A percentile compares a stretch with the other conserved stretches of the same genome.
phyloP scores from a whole-genome alignment of 129 eudicot genomes.

The Ambrosia trifida region DNA sequence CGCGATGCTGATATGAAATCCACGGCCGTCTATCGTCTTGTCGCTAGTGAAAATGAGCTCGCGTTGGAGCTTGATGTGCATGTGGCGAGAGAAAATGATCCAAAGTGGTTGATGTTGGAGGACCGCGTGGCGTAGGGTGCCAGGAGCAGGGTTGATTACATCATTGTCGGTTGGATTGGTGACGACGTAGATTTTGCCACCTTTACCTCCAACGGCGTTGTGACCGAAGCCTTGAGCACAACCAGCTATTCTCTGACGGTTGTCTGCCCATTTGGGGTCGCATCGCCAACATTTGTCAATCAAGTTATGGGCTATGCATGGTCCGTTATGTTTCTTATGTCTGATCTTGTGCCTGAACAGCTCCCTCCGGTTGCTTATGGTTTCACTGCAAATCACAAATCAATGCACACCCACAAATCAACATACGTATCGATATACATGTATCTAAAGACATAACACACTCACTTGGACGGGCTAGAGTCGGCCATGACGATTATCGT shows the following conservation, averaged over 20 bases:
- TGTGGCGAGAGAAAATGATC: conserved; percentile 56
- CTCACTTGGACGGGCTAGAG: conserved; percentile 22
- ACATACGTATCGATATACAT: background rate
- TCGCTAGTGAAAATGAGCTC: conserved; percentile 66
- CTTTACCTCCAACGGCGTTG: conserved; percentile 60
- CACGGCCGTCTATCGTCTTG: conserved; percentile 87
- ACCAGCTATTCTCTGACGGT: conserved; percentile 62
- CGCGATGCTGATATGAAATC: conserved; percentile 54
- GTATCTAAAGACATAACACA: background rate
- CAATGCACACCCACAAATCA: background rate
- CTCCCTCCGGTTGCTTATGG: conserved; percentile 49
- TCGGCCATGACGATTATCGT: conserved; percentile 15
- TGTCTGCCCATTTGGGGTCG: conserved; percentile 60
- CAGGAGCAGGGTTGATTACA: conserved; percentile 57
- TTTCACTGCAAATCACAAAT: conserved; percentile 14
- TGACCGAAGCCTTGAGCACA: conserved; percentile 76
- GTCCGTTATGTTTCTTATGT: conserved; percentile 35
- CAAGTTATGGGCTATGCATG: conserved; percentile 64
- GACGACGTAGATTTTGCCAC: conserved; percentile 58
- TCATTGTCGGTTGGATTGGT: conserved; percentile 54
- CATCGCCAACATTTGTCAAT: conserved; percentile 86
- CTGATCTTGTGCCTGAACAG: conserved; percentile 30
- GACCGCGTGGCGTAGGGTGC: conserved; percentile 81
- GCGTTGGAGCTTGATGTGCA: conserved; percentile 52
- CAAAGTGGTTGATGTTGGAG: conserved; percentile 74